Evolutionary conservation across 2,329 filamentous ascomycete species (phyloP), one percentile per base, ranked within the genome.

Genomic region (Phyllosticta capitalensis): DNA sequence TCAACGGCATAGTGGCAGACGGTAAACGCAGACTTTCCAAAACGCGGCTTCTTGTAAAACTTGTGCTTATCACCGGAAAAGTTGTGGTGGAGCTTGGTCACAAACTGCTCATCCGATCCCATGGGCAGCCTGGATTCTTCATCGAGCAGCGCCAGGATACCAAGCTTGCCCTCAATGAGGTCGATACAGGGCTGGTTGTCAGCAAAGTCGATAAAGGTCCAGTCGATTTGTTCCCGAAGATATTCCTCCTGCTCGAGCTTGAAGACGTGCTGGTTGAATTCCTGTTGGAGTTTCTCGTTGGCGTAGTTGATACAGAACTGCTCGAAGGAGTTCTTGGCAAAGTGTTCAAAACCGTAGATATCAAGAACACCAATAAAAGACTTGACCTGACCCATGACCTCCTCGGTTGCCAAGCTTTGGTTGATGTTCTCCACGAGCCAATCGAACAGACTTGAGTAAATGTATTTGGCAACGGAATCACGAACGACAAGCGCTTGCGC

Each of bases 261-360:
- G 83, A 99, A 99, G 38, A 99, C 94, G 70, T 99, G 94, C 72
- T 95, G 90, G 76, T 99, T 99, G 80, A 99, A 99, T 73, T 97
- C 92, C 73, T 99, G 94, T 72, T 99, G 94, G 58, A 99, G 79
- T 76, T 99, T 99, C 76, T 99, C 94, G 75, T 99, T 99, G 75
- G 94, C 94, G 70, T 99, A 99, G 76, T 99, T 99, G 83, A 99
- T 99, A 77, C 94, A 99, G 76, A 99, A 99, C 74, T 99, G 94
- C 74, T 99, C 94, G 68, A 99, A 99, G 0, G 94, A 99, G 78
- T 99, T 99, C 80, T 96, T 97, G 63, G 94, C 92, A 70, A 99
- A 99, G 76, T 97, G 94, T 74, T 99, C 94, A 70, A 99, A 99
- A 64, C 92, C 92, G 75, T 97, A 97, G 66, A 99, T 99, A 89